Evolutionary conservation across 352 stramenopile species (phyloP), one percentile per base, ranked within the genome.

Genomic region (Globisporangium paroecandrum): DNA sequence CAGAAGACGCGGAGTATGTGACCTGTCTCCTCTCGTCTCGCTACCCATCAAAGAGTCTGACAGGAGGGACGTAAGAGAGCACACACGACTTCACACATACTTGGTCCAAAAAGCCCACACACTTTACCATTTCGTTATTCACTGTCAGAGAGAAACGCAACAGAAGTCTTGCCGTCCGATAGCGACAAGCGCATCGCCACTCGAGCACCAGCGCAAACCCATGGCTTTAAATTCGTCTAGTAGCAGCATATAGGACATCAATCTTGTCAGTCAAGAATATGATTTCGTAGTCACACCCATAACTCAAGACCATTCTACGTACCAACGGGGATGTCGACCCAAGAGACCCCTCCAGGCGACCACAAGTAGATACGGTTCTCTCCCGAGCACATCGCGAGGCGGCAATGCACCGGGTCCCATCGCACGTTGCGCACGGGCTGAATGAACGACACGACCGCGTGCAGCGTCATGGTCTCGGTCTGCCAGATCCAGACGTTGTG

Each of bases 401-500:
- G 83, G 27, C 24, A 69, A 8, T 76, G 43, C 4, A 72, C 61
- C 0, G 83, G 80, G 36, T 91, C 82, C 87, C 87, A 95, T 18
- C 75, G 83, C 63, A 93, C 67, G 4, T 69, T 82, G 63, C 82
- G 81, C 10, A 93, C 76, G 15, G 77, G 71, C 47, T 91, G 72
- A 1, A 91, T 81, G 34, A 91, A 71, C 15, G 85, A 90, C 32
- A 94, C 71, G 18, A 85, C 74, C 4, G 81, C 79, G 62, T 90
- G 78, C 60, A 93, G 71, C 49, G 73, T 89, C 72, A 93, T 82
- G 27, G 76, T 89, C 58, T 92, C 78, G 10, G 79, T 92, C 36
- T 84, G 73, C 87, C 87, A 95, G 25, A 95, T 85, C 87, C 87
- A 95, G 34, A 95, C 77, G 56, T 93, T 91, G 64, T 91, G 86